Evolutionary conservation across 768 basidiomycete species (phyloP), one percentile per base, ranked within the genome.

Genomic region (Melanogaster broomeanus): DNA sequence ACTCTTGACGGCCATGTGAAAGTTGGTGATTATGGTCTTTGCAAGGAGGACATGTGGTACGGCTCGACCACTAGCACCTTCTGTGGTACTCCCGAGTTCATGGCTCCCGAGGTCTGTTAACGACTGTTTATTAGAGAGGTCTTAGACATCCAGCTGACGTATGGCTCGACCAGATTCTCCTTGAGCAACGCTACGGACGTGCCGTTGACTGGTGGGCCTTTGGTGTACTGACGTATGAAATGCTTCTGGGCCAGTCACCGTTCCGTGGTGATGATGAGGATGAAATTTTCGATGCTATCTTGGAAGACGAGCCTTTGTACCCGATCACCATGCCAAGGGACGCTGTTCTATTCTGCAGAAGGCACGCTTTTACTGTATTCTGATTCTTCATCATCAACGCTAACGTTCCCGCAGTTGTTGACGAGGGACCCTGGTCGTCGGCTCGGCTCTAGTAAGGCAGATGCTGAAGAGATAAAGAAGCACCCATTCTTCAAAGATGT

Each of bases 121-220:
- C 37, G 21, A 22, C 18, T 45, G n/a, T 21, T 41, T 40, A 21
- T 19, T 11, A 31, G 27, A 35, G 10, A 19, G 18, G 35, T 7
- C n/a, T n/a, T 1, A 18, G 12, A 51, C 10, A 33, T n/a, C n/a
- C 19, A 33, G 42, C 12, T 60, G 59, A 58, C 43, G 18, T 25
- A n/a, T 7, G 52, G 28, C 10, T 15, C 6, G 55, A 30, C 24
- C 13, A 98, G 95, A 99, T 99, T 70, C 78, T 99, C 47, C 81
- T 98, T n/a, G 97, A 99, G 73, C 97, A 98, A 74, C 90, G 94
- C 42, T 99, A 99, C 62, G 95, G 94, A 10, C 92, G 94, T 34
- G 96, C 97, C 11, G 97, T 99, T 37, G 97, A 99, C 67, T 99
- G 97, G 97, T 99, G 97, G 97, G 97, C 97, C 12, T 98, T 98